Conservation (phyloP, 2,329 filamentous ascomycete species). For the Microcyclosporella mali region DNA sequence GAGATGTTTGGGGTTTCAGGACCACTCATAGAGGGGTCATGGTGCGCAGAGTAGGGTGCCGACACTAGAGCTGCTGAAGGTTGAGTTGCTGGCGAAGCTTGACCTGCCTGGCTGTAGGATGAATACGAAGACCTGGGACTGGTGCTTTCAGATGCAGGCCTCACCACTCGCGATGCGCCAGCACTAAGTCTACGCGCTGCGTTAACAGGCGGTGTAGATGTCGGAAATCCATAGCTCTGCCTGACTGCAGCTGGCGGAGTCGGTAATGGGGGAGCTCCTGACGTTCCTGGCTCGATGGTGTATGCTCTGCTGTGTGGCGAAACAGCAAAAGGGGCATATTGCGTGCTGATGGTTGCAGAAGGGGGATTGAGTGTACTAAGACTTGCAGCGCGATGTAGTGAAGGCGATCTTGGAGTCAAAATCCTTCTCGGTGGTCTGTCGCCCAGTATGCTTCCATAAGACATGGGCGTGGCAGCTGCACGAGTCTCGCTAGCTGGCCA, state of each 20-base stretch:
- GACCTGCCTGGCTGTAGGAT: conserved; percentile 38
- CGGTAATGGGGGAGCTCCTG: conserved; percentile 43
- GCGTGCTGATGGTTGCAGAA: conserved; percentile 44
- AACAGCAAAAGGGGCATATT: conserved; percentile 44
- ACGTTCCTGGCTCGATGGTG: conserved; percentile 38
- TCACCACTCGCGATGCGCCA: conserved; percentile 18
- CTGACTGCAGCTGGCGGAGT: conserved; percentile 39
- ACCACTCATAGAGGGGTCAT: conserved; percentile 7
- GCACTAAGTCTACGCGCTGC: conserved; percentile 35
- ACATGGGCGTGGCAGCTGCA: conserved; percentile 16
- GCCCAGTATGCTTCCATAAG: conserved; percentile 5
- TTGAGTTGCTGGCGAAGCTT: conserved; percentile 28
- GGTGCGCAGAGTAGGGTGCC: conserved; percentile 12
- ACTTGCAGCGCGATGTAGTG: conserved; percentile 46
- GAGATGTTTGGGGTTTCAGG: conserved; percentile 2
- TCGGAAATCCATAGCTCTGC: conserved; percentile 31
- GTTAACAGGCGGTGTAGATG: conserved; percentile 32
- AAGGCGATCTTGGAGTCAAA: conserved; percentile 54
- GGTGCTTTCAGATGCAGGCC: conserved; percentile 30
- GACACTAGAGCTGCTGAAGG: conserved; percentile 19
- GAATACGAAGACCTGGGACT: conserved; percentile 46
- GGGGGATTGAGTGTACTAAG: conserved; percentile 39
- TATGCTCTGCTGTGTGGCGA: conserved; percentile 38
- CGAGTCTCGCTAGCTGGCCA: conserved; percentile 17
- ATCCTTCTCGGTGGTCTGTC: conserved; percentile 38